These are phyloP conservation scores for Fusarium buxicola DNA, from an alignment of 2,329 filamentous ascomycete genomes.

Conservation along the genomic window DNA sequence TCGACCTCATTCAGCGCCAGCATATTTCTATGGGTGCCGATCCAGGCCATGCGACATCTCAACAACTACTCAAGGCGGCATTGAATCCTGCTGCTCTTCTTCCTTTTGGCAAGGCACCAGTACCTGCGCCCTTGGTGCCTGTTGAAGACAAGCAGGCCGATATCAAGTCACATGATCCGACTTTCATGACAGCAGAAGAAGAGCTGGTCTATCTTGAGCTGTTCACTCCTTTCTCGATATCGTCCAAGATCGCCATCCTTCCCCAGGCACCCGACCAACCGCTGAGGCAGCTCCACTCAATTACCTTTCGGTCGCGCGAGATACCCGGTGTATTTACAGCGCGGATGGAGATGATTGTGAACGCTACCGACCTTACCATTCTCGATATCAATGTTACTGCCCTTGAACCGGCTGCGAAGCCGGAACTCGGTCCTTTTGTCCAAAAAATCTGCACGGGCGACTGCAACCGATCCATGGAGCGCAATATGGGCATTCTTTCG, in stretches of 20 bases:
- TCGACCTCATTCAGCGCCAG: conserved; percentile 55
- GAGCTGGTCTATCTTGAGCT: conserved; percentile 76
- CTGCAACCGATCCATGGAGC: conserved; percentile 59
- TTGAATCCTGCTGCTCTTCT: conserved; percentile 64
- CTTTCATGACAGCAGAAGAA: conserved; percentile 70
- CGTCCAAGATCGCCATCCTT: conserved; percentile 63
- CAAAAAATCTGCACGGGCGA: conserved; percentile 54
- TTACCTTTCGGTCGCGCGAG: conserved; percentile 60
- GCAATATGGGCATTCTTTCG: conserved; percentile 69
- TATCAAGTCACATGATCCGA: conserved; percentile 71
- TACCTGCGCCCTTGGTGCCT: conserved; percentile 40
- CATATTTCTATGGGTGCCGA: conserved; percentile 53
- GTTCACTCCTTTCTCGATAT: conserved; percentile 75
- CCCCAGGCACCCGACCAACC: conserved; percentile 51
- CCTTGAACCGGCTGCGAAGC: conserved; percentile 68
- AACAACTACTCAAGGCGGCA: conserved; percentile 61
- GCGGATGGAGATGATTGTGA: conserved; percentile 68
- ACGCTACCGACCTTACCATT: conserved; percentile 64
- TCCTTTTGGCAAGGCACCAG: conserved; percentile 58
- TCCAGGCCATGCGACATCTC: conserved; percentile 46
- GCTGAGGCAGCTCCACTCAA: conserved; percentile 65
- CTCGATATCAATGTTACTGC: conserved; percentile 63
- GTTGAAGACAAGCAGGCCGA: conserved; percentile 53
- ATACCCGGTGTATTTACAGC: conserved; percentile 66
- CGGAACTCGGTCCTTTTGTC: conserved; percentile 68